phyloP scores from a whole-genome alignment of 1,139 yeast species.

The Wickerhamomyces sp. region DNA sequence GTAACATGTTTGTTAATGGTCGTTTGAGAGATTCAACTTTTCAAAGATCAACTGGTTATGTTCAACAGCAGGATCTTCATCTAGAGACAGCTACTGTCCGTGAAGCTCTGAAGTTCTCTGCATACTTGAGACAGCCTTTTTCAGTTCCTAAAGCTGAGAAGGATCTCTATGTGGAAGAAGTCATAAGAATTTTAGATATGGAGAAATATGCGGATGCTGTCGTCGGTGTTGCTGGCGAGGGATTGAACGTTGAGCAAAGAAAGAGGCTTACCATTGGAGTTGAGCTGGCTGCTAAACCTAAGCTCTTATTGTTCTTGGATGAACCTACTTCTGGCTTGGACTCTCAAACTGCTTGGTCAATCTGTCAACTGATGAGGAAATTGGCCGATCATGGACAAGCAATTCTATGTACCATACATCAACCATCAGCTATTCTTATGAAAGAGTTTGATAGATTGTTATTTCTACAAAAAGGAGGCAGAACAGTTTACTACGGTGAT shows the following conservation, averaged over 20 bases:
- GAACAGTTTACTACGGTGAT: constrained; percentile 78
- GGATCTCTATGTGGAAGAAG: constrained; percentile 65
- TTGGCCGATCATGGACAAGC: constrained; percentile 79
- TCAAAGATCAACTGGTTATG: constrained; percentile 80
- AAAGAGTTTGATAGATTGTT: constrained; percentile 72
- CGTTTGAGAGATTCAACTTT: constrained; percentile 62
- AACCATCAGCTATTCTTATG: constrained; percentile 73
- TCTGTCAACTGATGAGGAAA: constrained; percentile 69
- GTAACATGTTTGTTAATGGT: constrained; percentile 73
- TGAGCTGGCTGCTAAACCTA: constrained; percentile 83
- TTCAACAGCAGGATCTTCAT: constrained; percentile 80
- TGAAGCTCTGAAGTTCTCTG: constrained; percentile 70
- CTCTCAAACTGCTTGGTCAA: constrained; percentile 88
- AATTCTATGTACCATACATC: constrained; percentile 52
- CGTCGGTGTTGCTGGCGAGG: constrained; percentile 80
- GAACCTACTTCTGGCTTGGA: constrained; percentile 93
- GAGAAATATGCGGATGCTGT: constrained; percentile 69
- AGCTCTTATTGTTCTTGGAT: constrained; percentile 71
- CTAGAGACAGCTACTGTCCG: constrained; percentile 69
- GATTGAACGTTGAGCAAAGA: constrained; percentile 79
- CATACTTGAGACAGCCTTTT: constrained; percentile 66
- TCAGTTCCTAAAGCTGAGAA: constrained; percentile 52
- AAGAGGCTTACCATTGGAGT: constrained; percentile 82
- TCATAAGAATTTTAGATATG: constrained; percentile 69
- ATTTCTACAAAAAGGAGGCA: constrained; percentile 66